phyloP scores from a whole-genome alignment of 257 asterid genomes.

The Solanum paucissectum region DNA sequence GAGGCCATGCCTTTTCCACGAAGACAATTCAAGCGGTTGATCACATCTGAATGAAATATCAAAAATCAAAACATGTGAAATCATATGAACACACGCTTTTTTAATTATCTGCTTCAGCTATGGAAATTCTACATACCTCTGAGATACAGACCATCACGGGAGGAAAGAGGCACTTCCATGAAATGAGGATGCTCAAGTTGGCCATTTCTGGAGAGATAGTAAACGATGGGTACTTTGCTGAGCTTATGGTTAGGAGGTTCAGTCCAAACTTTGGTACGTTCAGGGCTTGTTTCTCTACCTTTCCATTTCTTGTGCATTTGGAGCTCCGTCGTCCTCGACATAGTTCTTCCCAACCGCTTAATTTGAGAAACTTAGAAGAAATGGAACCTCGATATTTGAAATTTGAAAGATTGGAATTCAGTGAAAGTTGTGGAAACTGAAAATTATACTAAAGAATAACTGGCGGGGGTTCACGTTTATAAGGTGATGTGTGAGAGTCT shows the following conservation, averaged over 20 bases:
- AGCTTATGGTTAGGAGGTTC: constrained; percentile 32
- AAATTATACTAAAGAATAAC: not conserved
- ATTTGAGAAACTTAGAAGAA: not conserved
- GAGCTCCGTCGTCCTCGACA: constrained; percentile 30
- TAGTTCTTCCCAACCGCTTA: not conserved
- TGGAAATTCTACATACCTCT: constrained; percentile 22
- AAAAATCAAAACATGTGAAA: not conserved
- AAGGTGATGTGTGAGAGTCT: not conserved
- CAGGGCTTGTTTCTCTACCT: constrained; percentile 47
- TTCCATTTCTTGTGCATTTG: constrained; percentile 20
- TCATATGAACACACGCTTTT: not conserved
- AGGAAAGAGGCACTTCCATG: constrained; percentile 79
- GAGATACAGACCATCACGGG: constrained; percentile 51
- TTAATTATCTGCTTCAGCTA: not conserved
- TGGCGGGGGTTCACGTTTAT: not conserved
- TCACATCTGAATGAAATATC: constrained; percentile 37
- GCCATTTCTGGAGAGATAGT: constrained; percentile 62
- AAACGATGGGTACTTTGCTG: constrained; percentile 55
- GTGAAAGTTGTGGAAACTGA: not conserved
- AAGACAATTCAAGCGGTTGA: constrained; percentile 53
- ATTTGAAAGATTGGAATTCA: not conserved
- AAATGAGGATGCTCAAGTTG: constrained; percentile 96
- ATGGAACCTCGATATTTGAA: not conserved
- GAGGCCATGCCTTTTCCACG: constrained; percentile 81
- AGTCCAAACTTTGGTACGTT: constrained; percentile 46